Percentiles rank a stretch among this genome's conserved stretches.
Conservation (phyloP, 495 filamentous ascomycete genomes). For the Talaromyces stipitatus region DNA sequence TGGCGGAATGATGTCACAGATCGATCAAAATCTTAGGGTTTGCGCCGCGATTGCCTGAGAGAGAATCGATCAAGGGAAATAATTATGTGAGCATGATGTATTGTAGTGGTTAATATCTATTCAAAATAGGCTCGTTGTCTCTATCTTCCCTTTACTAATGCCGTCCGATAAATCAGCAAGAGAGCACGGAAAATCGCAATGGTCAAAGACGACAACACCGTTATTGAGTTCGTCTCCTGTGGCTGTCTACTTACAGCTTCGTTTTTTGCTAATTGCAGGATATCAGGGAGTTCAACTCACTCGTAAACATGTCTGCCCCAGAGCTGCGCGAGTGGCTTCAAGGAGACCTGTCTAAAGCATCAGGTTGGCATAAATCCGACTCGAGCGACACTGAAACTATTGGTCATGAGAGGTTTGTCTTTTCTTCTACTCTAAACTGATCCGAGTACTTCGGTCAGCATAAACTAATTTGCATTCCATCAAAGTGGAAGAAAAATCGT, state of each 20-base stretch:
- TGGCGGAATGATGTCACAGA: slow-evolving; percentile 2
- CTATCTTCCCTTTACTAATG: background rate
- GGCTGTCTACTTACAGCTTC: slow-evolving; percentile 12
- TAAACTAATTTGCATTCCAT: too few relatives aligned
- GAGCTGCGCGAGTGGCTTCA: slow-evolving; percentile 58
- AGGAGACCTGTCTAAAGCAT: slow-evolving; percentile 41
- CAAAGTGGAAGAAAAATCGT: slow-evolving; percentile 55
- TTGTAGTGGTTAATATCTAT: background rate
- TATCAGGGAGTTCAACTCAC: slow-evolving; percentile 55
- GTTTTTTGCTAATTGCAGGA: slow-evolving; percentile 11
- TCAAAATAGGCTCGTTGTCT: background rate
- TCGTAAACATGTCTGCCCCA: slow-evolving; percentile 58
- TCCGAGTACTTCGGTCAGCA: background rate
- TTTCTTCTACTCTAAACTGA: background rate
- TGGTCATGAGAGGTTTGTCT: slow-evolving; percentile 51
- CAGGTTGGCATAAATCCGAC: slow-evolving; percentile 52
- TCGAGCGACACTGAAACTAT: slow-evolving; percentile 51
- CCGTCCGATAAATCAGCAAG: background rate
- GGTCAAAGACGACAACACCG: slow-evolving; percentile 51
- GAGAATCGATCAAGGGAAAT: background rate
- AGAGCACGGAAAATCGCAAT: slow-evolving; percentile 25
- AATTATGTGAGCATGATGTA: background rate
- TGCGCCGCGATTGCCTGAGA: slow-evolving; percentile 1
- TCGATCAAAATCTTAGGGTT: background rate
- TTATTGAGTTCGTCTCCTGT: slow-evolving; percentile 43